These are phyloP conservation scores for Pichia sp. DNA, from an alignment of 1,139 yeast genomes.

Conservation along the genomic window DNA sequence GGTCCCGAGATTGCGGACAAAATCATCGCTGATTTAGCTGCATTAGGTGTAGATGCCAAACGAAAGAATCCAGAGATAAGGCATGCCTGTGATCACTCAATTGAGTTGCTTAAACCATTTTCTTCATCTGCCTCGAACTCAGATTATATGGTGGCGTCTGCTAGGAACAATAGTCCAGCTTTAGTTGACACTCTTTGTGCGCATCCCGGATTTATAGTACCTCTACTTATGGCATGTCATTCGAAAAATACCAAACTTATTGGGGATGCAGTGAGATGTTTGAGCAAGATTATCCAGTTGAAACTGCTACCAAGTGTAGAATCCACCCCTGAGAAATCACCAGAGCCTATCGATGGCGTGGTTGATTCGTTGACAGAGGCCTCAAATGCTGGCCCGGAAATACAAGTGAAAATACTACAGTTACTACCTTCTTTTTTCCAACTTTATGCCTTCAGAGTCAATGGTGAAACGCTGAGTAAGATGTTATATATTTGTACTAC, in stretches of 20 bases:
- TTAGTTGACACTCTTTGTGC: slow-evolving; percentile 19
- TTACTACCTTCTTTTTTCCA: slow-evolving; percentile 72
- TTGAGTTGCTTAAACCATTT: slow-evolving; percentile 38
- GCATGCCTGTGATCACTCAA: slow-evolving; percentile 59
- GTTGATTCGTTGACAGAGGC: slow-evolving; percentile 70
- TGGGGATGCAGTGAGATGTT: slow-evolving; percentile 63
- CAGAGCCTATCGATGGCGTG: slow-evolving; percentile 46
- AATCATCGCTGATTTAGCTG: slow-evolving; percentile 51
- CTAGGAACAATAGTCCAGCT: neutral
- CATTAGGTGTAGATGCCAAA: slow-evolving; percentile 63
- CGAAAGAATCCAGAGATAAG: slow-evolving; percentile 65
- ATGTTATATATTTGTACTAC: slow-evolving; percentile 68
- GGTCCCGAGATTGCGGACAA: slow-evolving; percentile 39
- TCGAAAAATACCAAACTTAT: slow-evolving; percentile 72
- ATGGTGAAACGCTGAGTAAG: slow-evolving; percentile 53
- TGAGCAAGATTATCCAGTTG: slow-evolving; percentile 53
- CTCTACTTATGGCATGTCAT: slow-evolving; percentile 69
- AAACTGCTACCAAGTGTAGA: slow-evolving; percentile 44
- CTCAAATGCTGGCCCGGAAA: slow-evolving; percentile 70
- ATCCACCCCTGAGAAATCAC: slow-evolving; percentile 5
- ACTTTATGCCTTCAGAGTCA: slow-evolving; percentile 50
- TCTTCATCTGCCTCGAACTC: neutral
- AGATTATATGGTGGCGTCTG: neutral
- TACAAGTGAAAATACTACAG: slow-evolving; percentile 84
- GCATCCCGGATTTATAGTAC: slow-evolving; percentile 54